Conservation (phyloP, 2,329 filamentous ascomycete genomes). For the Stagonosporopsis vannaccii region DNA sequence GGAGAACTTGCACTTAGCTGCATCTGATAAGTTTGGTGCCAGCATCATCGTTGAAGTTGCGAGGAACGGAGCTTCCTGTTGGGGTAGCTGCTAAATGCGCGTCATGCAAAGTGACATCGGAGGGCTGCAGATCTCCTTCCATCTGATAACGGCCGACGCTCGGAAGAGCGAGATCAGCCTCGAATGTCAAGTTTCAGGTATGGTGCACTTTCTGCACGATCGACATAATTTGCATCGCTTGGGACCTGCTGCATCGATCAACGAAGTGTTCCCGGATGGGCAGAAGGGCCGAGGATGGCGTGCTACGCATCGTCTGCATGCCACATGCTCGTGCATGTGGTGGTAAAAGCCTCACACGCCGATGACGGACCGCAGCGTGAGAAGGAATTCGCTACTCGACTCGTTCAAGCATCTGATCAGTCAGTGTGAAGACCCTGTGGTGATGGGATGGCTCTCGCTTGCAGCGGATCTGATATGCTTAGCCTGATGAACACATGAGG, state of each 20-base stretch:
- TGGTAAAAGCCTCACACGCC: constrained; percentile 7
- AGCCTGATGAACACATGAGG: constrained; percentile 15
- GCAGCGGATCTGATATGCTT: constrained; percentile 35
- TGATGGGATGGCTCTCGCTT: constrained; percentile 25
- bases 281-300: constrained; percentile 19
- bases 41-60: constrained; percentile 14
- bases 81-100: constrained; percentile 15
- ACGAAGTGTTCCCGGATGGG: constrained; percentile 8
- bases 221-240: constrained; percentile 14
- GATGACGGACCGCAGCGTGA: constrained; percentile 14
- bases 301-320: constrained; percentile 11
- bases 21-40: constrained; percentile 45
- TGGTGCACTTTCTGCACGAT: constrained; percentile 3
- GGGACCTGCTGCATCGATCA: constrained; percentile 18
- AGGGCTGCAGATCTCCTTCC: constrained; percentile 25
- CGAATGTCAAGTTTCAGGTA: background rate
- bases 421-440: background rate
- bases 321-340: constrained; percentile 11
- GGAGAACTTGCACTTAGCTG: constrained; percentile 23
- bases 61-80: constrained; percentile 30
- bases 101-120: constrained; percentile 37
- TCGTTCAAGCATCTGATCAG: background rate
- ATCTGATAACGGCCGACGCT: constrained; percentile 45
- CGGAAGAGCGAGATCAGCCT: constrained; percentile 25
- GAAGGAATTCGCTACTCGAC: background rate